Conservation (phyloP, 768 basidiomycete species). For the Pilatotrama ljubarskyi region DNA sequence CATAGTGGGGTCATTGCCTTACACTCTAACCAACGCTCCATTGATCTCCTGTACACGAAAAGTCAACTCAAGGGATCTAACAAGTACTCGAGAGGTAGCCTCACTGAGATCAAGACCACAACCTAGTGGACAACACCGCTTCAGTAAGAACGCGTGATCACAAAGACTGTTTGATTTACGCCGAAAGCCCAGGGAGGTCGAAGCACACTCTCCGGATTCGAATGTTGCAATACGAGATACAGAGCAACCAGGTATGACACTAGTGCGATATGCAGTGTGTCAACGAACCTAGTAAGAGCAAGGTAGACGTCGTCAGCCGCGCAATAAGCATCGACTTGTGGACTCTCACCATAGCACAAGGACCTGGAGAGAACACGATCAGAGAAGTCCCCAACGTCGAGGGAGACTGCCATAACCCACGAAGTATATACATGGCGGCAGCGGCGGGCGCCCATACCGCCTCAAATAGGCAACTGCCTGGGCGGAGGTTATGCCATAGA, state of each 20-base stretch:
- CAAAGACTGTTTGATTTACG: neutral
- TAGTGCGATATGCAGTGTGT: neutral
- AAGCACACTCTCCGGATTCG: neutral
- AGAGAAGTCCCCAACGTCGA: neutral
- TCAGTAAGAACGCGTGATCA: neutral
- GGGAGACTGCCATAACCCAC: neutral
- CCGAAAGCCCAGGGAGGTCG: constrained; percentile 5
- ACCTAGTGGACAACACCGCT: neutral
- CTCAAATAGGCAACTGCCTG: constrained; percentile 2
- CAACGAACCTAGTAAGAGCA: neutral
- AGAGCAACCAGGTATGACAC: neutral
- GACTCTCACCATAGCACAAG: neutral
- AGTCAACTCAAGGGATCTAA: too few relatives aligned
- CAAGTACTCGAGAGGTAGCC: too few relatives aligned
- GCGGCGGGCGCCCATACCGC: neutral
- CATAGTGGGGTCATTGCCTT: neutral
- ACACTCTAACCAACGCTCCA: constrained; percentile 1
- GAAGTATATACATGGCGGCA: constrained; percentile 3
- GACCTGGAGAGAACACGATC: neutral
- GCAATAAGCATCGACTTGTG: too few relatives aligned
- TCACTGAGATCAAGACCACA: constrained; percentile 3
- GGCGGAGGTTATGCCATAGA: constrained; percentile 5
- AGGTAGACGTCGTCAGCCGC: neutral
- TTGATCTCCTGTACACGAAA: neutral
- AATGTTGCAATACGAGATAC: neutral